phyloP scores from a whole-genome alignment of 257 asterid genomes.

The Prunella vulgaris region DNA sequence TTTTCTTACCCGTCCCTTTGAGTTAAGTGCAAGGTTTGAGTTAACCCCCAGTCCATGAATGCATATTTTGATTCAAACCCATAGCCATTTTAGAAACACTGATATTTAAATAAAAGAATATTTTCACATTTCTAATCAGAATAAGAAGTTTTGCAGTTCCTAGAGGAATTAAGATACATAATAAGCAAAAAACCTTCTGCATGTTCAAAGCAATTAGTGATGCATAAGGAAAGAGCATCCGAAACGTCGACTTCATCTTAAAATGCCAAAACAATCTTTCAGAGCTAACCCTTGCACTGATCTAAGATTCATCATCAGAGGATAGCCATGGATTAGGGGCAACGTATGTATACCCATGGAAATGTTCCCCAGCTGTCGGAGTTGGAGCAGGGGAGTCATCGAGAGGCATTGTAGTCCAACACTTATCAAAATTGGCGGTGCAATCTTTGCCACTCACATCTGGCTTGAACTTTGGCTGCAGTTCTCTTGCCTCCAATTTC shows the following conservation, averaged over 20 bases:
- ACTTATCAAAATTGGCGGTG: slow-evolving; percentile 83
- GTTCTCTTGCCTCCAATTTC: slow-evolving; percentile 67
- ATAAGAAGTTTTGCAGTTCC: neutral
- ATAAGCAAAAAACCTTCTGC: neutral
- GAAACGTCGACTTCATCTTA: no score
- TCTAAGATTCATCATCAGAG: slow-evolving; percentile 21
- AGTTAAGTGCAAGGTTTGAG: no score
- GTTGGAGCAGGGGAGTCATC: slow-evolving; percentile 93
- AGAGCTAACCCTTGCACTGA: neutral
- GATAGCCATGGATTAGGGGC: slow-evolving; percentile 89
- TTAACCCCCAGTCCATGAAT: no score
- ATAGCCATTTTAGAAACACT: no score
- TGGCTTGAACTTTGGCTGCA: slow-evolving; percentile 70
- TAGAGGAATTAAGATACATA: neutral
- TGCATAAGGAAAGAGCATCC: neutral
- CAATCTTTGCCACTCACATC: slow-evolving; percentile 75
- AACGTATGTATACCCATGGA: slow-evolving; percentile 80
- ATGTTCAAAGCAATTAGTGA: neutral
- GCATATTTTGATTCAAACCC: no score
- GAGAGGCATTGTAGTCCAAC: slow-evolving; percentile 88
- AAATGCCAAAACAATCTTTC: neutral
- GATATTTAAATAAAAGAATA: no score
- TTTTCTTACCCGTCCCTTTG: no score
- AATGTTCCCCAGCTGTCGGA: slow-evolving; percentile 80
- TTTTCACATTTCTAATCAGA: neutral